Evolutionary conservation across 1,139 yeast species (phyloP).

Genomic region (Pichia cactophila): DNA sequence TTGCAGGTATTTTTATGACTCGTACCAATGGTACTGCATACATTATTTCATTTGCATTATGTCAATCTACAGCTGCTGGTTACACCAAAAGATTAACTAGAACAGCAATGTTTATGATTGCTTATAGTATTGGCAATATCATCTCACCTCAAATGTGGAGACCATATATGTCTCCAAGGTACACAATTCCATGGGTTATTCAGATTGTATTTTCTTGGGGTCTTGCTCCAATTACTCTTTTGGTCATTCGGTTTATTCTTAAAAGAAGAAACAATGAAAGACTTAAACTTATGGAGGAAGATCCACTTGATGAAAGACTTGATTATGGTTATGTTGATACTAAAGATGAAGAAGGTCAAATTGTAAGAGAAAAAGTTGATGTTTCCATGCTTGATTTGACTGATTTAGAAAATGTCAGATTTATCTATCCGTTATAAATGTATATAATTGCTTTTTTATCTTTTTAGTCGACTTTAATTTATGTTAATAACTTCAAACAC

Average conservation of each 20-base stretch:
- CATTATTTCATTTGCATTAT: constrained; percentile 35
- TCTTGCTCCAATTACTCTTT: constrained; percentile 32
- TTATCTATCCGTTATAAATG: constrained; percentile 15
- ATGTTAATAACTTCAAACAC: not conserved
- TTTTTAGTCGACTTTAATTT: not conserved
- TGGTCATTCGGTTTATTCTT: constrained; percentile 34
- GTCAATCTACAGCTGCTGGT: constrained; percentile 30
- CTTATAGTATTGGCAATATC: constrained; percentile 35
- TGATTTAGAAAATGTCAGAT: constrained; percentile 40
- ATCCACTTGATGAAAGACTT: constrained; percentile 11
- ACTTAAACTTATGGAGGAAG: constrained; percentile 13
- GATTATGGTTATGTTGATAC: constrained; percentile 22
- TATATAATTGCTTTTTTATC: not conserved
- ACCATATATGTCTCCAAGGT: constrained; percentile 30
- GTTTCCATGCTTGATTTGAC: constrained; percentile 39
- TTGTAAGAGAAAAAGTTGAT: constrained; percentile 23
- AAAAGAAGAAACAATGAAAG: constrained; percentile 33
- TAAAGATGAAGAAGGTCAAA: constrained; percentile 24
- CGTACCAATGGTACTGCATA: constrained; percentile 35
- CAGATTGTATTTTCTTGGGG: constrained; percentile 41
- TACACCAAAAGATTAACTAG: constrained; percentile 37
- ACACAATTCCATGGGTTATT: constrained; percentile 43
- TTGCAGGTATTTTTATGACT: constrained; percentile 35
- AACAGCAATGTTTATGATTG: constrained; percentile 34
- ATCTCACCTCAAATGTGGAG: constrained; percentile 41